phyloP scores from a whole-genome alignment of 129 eudicot species.

The Silybum marianum region DNA sequence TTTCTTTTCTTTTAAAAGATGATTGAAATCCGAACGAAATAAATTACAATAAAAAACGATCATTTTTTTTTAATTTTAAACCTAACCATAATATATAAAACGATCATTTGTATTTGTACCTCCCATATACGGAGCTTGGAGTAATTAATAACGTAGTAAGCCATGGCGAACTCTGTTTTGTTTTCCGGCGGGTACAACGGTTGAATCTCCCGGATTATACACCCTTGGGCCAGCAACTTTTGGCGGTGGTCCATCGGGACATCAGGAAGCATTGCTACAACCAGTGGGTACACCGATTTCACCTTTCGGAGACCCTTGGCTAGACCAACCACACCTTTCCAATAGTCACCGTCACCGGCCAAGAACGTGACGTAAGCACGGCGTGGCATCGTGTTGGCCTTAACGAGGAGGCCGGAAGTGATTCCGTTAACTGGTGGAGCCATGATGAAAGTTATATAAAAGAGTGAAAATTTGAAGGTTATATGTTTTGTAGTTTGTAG shows the following conservation, averaged over 20 bases:
- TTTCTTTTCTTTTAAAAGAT: no score
- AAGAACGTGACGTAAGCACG: constrained; percentile 77
- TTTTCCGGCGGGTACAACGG: constrained; percentile 60
- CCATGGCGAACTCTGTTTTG: constrained; percentile 63
- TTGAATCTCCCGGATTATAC: constrained; percentile 61
- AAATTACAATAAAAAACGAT: no score
- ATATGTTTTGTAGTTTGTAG: neutral
- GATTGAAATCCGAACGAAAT: no score
- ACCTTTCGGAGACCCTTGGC: constrained; percentile 79
- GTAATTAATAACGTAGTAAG: constrained; percentile 74
- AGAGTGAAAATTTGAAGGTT: neutral
- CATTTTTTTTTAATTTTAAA: no score
- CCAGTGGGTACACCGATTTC: constrained; percentile 61
- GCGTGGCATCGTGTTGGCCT: constrained; percentile 39
- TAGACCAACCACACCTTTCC: constrained; percentile 72
- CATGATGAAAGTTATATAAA: constrained; percentile 19
- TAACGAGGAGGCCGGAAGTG: constrained; percentile 30
- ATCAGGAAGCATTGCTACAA: constrained; percentile 75
- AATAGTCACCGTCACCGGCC: constrained; percentile 75
- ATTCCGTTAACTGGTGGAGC: constrained; percentile 31
- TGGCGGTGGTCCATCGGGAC: constrained; percentile 81
- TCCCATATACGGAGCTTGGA: constrained; percentile 96
- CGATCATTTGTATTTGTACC: constrained; percentile 35
- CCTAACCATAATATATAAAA: no score
- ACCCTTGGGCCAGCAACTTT: constrained; percentile 60